Base-by-base conservation (phyloP, 2,329 filamentous ascomycete species). In the Cordyceps cateniannulata region DNA sequence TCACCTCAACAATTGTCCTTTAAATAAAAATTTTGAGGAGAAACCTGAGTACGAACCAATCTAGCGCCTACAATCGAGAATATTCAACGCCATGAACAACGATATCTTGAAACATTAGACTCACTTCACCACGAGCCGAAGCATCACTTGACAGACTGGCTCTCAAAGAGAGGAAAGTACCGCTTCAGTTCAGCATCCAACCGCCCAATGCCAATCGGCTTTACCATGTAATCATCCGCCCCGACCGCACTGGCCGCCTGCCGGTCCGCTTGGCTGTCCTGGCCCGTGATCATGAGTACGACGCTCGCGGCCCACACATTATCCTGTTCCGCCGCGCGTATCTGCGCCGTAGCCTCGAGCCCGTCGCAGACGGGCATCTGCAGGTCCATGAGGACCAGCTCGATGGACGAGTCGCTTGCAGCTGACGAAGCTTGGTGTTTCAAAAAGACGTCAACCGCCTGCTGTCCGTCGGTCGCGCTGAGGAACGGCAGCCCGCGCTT, bases 381-480 rank as follows among this genome's bases (percentile, higher is more conserved):
- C 0, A 70, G 38, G 20, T 70, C 69, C 69, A 70, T 70, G 0
- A 70, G 62, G 2, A 70, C 63, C 8, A 70, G 62, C 25, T 65
- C 63, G 1, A 70, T 63, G 0, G 62, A 24, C 3, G 49, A 22
- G 35, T 51, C 50, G 42, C 64, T 64, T 6, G 35, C 40, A 3
- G 62, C 49, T 10, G 57, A 24, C 1, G 53, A 45, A 2, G 44
- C 4, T 24, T 70, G 68, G 5, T 69, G 64, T n/a, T 64, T 44
- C 2, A 53, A 52, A 29, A 69, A 70, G 1, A 67, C 51, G 1
- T 76, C 70, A 10, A 80, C 72, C 2, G 78, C 78, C 66, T 79
- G 72, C 20, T 71, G 67, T 2, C 79, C 78, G 47, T 81, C 75
- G 7, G 71, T 70, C 1, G 78, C 77, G 1, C 73, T 73, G 18